Percentiles rank a stretch among this genome's conserved stretches.
These are phyloP conservation scores for Erythrobasidium hasegawianum DNA, from an alignment of 1,284 basidiomycete species.

Conservation along the genomic window DNA sequence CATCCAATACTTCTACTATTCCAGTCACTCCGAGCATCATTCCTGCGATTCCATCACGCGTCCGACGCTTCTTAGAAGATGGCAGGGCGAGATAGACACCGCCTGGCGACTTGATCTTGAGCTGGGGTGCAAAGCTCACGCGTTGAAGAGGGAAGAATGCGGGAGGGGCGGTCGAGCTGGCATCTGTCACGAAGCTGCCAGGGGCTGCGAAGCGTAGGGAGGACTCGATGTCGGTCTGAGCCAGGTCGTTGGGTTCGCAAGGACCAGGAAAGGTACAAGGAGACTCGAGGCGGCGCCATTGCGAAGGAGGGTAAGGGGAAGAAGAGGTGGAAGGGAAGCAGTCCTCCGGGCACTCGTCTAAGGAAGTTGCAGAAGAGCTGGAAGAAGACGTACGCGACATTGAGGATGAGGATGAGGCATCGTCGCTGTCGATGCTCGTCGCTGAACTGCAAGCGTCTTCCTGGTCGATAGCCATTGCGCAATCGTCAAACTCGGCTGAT, in stretches of 20 bases:
- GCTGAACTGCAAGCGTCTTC: neutral
- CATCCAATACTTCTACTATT: constrained; percentile 43
- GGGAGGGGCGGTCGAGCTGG: constrained; percentile 38
- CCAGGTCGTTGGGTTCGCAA: constrained; percentile 3
- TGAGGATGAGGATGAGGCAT: neutral
- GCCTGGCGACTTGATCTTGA: constrained; percentile 39
- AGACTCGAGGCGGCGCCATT: constrained; percentile 11
- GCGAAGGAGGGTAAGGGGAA: constrained; percentile 9
- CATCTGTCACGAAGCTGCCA: constrained; percentile 1
- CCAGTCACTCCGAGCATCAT: constrained; percentile 48
- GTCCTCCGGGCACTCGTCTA: constrained; percentile 13
- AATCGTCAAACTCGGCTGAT: neutral
- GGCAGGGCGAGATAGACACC: constrained; percentile 39
- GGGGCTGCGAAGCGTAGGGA: constrained; percentile 11
- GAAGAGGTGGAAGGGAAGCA: constrained; percentile 30
- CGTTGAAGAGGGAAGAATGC: constrained; percentile 47
- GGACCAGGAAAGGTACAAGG: constrained; percentile 31
- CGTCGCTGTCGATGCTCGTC: neutral
- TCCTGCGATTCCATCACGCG: constrained; percentile 39
- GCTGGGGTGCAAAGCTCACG: constrained; percentile 46
- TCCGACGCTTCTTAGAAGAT: neutral
- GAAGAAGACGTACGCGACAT: neutral
- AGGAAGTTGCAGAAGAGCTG: neutral
- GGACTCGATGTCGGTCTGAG: constrained; percentile 22
- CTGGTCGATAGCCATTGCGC: constrained; percentile 1